Evolutionary conservation across 2,329 filamentous ascomycete genomes (phyloP), one percentile per base, ranked within the genome.

Genomic region (Diplocarpon rosae): DNA sequence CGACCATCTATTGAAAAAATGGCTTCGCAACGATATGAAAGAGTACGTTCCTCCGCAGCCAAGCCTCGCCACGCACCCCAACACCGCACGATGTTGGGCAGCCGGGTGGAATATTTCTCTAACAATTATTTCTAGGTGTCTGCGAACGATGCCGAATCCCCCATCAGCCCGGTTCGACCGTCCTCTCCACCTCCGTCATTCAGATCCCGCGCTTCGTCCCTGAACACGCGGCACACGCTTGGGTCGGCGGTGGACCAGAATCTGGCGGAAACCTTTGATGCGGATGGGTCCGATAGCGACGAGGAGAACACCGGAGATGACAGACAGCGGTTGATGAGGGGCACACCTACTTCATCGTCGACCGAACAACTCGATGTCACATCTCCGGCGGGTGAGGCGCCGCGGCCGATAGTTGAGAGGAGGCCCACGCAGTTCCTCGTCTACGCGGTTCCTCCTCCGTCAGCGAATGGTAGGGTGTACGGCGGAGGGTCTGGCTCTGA

Each of bases 211-310:
- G 73, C 83, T 28, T 87, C 87, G 1, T 89, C 85, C 30, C 75
- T 71, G 56, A 63, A 58, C 8, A 69, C 71, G 41, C 66, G 70
- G 50, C 64, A 71, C 47, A 53, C 49, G n/a, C n/a, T n/a, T n/a
- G n/a, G n/a, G 69, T 53, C 49, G 69, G 43, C 67, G 65, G 54
- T 50, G 47, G 80, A 95, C 57, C 73, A 83, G 50, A 82, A 85
- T n/a, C 75, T 98, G 12, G 86, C 85, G 56, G 90, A 96, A 62
- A 88, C 92, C 1, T 98, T 98, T 63, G 90, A 87, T 61, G 78
- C 83, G 59, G 84, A 83, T 54, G 83, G 81, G 50, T 85, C 83
- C 49, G 83, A 83, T 51, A 80, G 73, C 44, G 77, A 79, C 49
- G 70, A 80, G 59, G 83, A 84, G 45, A 74, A 85, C 56, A 81